Evolutionary conservation across 345 rosid genomes (phyloP).

Genomic region (Rhizophora apiculata): DNA sequence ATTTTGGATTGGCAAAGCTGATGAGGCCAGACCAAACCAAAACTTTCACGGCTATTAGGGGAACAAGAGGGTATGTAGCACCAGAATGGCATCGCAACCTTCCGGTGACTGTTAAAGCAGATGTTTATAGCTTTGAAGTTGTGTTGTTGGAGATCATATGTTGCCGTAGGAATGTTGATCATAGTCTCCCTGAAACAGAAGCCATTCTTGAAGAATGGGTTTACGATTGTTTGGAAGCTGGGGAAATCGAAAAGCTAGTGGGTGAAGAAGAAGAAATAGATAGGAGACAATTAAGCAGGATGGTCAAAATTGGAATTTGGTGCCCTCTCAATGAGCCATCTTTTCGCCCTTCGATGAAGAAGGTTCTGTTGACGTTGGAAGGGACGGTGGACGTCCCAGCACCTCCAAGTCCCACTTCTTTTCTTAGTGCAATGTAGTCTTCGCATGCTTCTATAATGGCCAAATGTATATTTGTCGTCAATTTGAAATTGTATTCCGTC

Average conservation of each 20-base stretch:
- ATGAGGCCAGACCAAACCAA: constrained; percentile 31
- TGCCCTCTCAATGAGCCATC: constrained; percentile 22
- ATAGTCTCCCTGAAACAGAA: no score
- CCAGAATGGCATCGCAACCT: constrained; percentile 31
- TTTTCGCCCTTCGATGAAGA: constrained; percentile 23
- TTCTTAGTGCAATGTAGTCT: constrained; percentile 6
- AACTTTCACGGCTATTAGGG: constrained; percentile 21
- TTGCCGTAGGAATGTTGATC: no score
- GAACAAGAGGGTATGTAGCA: constrained; percentile 28
- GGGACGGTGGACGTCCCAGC: constrained; percentile 27
- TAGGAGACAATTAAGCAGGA: constrained; percentile 17
- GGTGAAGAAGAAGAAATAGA: constrained; percentile 22
- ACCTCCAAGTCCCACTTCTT: constrained; percentile 19
- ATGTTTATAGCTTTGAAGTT: constrained; percentile 34
- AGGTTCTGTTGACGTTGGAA: constrained; percentile 25
- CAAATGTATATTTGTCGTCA: background rate
- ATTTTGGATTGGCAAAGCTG: constrained; percentile 35
- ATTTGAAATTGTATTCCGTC: no score
- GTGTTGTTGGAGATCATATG: constrained; percentile 29
- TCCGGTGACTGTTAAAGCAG: constrained; percentile 32
- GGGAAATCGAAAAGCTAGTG: background rate
- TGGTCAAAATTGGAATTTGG: constrained; percentile 23
- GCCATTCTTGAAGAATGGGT: no score
- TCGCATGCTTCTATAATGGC: background rate
- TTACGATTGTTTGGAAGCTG: constrained; percentile 12